These are phyloP conservation scores for Fusarium chuoi DNA, from an alignment of 2,329 filamentous ascomycete genomes.

Conservation along the genomic window DNA sequence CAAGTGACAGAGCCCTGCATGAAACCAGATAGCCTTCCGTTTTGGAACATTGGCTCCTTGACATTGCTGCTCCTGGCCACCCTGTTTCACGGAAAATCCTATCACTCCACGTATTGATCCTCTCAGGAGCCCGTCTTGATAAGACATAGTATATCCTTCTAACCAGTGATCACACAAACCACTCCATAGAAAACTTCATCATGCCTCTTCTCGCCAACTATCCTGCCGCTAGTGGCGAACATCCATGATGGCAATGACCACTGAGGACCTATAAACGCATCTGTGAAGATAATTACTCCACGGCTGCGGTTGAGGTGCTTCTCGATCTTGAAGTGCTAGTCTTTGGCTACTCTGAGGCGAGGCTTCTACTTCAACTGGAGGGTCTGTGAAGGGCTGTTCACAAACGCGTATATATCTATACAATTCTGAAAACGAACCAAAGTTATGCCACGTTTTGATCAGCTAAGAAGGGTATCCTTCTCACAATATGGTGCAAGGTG, in stretches of 20 bases:
- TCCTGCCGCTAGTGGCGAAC: neutral
- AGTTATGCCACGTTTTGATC: neutral
- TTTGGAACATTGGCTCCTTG: neutral
- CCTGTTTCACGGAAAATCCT: neutral
- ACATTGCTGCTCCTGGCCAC: neutral
- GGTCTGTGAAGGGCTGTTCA: slow-evolving; percentile 12
- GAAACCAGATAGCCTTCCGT: slow-evolving; percentile 27
- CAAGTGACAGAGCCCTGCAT: slow-evolving; percentile 6
- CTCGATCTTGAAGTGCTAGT: slow-evolving; percentile 34
- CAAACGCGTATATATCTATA: slow-evolving; percentile 5
- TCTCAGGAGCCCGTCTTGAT: slow-evolving; percentile 8
- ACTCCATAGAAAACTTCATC: slow-evolving; percentile 8
- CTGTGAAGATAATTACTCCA: neutral
- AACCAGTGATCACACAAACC: neutral
- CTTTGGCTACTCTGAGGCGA: neutral
- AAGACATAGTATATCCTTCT: neutral
- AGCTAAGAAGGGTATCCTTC: slow-evolving; percentile 3
- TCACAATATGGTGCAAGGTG: neutral
- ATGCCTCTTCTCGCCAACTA: neutral
- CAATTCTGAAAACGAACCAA: neutral
- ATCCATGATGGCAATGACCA: neutral
- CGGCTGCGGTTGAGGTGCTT: slow-evolving; percentile 7
- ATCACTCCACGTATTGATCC: slow-evolving; percentile 19
- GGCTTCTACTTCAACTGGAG: slow-evolving; percentile 2
- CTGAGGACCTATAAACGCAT: neutral